Evolutionary conservation across 2,329 filamentous ascomycete genomes (phyloP).

Genomic region (Pseudocercospora ulei): DNA sequence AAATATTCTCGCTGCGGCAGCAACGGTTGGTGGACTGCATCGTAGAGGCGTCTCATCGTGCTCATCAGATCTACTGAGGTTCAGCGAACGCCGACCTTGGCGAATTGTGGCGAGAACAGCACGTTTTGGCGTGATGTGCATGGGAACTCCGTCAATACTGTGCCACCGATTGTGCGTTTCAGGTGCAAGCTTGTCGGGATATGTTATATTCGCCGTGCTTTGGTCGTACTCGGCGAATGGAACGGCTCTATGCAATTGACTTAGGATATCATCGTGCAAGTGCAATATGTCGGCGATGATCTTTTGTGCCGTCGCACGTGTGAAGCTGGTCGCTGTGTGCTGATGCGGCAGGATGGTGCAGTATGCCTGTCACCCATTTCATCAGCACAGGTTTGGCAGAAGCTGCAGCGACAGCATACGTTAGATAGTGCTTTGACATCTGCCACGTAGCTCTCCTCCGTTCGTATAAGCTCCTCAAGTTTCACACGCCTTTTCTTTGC

Average conservation of each 20-base stretch:
- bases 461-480: slow-evolving; percentile 73
- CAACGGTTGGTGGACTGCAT: slow-evolving; percentile 47
- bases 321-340: slow-evolving; percentile 24
- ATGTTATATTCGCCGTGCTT: slow-evolving; percentile 4
- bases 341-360: slow-evolving; percentile 36
- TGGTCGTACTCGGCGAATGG: slow-evolving; percentile 51
- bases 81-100: slow-evolving; percentile 40
- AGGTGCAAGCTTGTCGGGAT: slow-evolving; percentile 19
- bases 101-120: slow-evolving; percentile 27
- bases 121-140: slow-evolving; percentile 31
- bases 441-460: slow-evolving; percentile 79
- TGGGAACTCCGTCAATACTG: slow-evolving; percentile 41
- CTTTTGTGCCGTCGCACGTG: slow-evolving; percentile 27
- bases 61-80: slow-evolving; percentile 38
- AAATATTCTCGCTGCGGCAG: slow-evolving; percentile 48
- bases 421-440: slow-evolving; percentile 81
- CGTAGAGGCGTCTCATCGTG: slow-evolving; percentile 35
- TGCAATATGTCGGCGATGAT: slow-evolving; percentile 59
- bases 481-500: slow-evolving; percentile 67
- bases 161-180: slow-evolving; percentile 42
- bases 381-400: slow-evolving; percentile 3
- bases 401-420: slow-evolving; percentile 44
- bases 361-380: slow-evolving; percentile 32
- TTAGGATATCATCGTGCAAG: slow-evolving; percentile 72
- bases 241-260: slow-evolving; percentile 60